These are phyloP conservation scores for Colletotrichum trifolii DNA, from an alignment of 2,329 filamentous ascomycete genomes.

Conservation along the genomic window DNA sequence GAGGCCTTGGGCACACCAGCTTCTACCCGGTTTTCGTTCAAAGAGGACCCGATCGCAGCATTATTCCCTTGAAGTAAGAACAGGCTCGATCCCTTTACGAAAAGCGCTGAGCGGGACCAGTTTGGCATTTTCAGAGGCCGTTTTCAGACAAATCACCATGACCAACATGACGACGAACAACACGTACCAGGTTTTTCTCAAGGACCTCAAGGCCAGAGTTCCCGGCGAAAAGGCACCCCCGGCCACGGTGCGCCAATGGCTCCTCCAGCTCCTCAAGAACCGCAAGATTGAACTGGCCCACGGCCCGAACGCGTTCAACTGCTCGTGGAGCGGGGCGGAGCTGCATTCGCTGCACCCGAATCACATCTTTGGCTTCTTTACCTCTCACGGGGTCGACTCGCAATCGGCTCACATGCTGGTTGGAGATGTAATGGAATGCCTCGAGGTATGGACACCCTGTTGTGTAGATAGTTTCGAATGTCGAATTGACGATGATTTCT, in stretches of 20 bases:
- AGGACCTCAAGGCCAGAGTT: constrained; percentile 5
- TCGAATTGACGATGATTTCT: too few species aligned
- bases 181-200: constrained; percentile 8
- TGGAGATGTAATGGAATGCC: constrained; percentile 14
- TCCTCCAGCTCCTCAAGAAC: constrained; percentile 12
- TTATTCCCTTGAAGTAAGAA: not conserved
- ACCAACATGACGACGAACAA: not conserved
- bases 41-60: not conserved
- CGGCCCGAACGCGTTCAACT: constrained; percentile 3
- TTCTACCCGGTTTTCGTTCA: too few species aligned
- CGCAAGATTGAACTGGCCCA: constrained; percentile 6
- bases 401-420: constrained; percentile 10
- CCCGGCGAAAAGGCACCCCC: constrained; percentile 10
- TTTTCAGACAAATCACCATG: constrained; percentile 11
- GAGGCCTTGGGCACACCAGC: not conserved
- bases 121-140: not conserved
- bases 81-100: not conserved
- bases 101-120: not conserved
- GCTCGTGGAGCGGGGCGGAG: constrained; percentile 10
- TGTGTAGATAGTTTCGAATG: too few species aligned
- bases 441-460: not conserved
- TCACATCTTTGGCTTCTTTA: constrained; percentile 16
- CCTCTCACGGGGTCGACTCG: constrained; percentile 10
- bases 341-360: constrained; percentile 17
- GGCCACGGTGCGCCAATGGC: constrained; percentile 7